Evolutionary conservation across 768 basidiomycete genomes (phyloP), one percentile per base, ranked within the genome.

Genomic region (Cyclocybe cylindracea): DNA sequence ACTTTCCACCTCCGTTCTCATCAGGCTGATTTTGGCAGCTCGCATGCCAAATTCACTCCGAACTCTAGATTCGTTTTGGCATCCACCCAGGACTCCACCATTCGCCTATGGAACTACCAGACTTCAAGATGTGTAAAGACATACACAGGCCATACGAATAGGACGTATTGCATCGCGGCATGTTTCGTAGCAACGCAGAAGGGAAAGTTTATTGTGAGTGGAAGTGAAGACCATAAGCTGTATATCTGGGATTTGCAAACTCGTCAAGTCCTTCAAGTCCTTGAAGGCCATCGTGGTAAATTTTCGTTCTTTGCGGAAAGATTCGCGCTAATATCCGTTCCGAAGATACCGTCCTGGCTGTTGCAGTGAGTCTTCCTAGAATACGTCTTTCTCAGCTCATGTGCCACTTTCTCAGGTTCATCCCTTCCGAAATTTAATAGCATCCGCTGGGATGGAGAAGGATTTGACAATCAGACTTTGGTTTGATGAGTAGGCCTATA

Each of bases 71-170:
- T 89, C 69, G 82, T 98, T 19, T 79, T 99, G 38, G 89, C 87
- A 4, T 87, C 92, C 1, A 97, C 97, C 2, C 89, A 98, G 65
- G 95, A 98, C 66, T 96, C 93, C 5, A 94, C 91, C 0, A 86
- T 98, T 53, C 85, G 96, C 1, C 72, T 99, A 11, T 98, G 97
- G 94, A 91, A 96, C 66, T 94, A 89, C 64, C 91, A 94, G 53
- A 87, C 84, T 7, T 91, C 92, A 4, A 86, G 87, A 53, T 93
- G 93, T 59, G 85, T 96, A 18, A 98, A 98, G 73, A 96, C 94
- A 2, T 94, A 94, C 63, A 84, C 78, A 0, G 93, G 94, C 0
- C 94, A 96, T 64, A 76, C 76, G 4, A 96, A 94, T 67, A 83
- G 90, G 42, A 91, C 90, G 32, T 96, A 87, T 58, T 94, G 89